Evolutionary conservation across 148 eudicot genomes (phyloP).

Genomic region (Talinum fruticosum): DNA sequence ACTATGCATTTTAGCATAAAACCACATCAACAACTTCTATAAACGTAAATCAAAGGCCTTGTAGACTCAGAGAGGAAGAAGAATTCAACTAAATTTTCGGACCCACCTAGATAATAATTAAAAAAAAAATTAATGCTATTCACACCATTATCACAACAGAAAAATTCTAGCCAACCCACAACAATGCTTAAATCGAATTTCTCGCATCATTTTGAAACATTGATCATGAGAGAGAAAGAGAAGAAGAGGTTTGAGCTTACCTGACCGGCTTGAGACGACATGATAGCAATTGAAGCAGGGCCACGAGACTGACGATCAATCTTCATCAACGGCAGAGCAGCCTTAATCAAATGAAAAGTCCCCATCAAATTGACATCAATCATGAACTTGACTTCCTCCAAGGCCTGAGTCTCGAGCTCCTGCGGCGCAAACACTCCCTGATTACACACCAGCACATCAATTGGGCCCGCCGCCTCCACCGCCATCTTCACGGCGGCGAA

Average conservation of each 20-base stretch:
- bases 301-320: constrained; percentile 38
- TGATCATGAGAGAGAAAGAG: neutral
- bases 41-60: neutral
- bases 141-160: neutral
- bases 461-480: constrained; percentile 50
- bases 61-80: neutral
- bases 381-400: constrained; percentile 70
- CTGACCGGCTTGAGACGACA: constrained; percentile 89
- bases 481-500: constrained; percentile 49
- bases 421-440: constrained; percentile 68
- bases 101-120: too few relatives aligned
- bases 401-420: constrained; percentile 46
- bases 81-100: too few relatives aligned
- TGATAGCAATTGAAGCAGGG: constrained; percentile 62
- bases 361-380: constrained; percentile 82
- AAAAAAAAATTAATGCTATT: too few relatives aligned
- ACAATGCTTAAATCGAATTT: neutral
- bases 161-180: neutral
- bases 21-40: neutral
- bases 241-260: constrained; percentile 18
- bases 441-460: constrained; percentile 81
- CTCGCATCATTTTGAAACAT: neutral
- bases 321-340: constrained; percentile 68
- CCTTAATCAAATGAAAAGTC: constrained; percentile 67
- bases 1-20: neutral